Percentiles rank a stretch among this genome's conserved stretches.
phyloP scores from a whole-genome alignment of 768 basidiomycete genomes.

The Rhizopogon vesiculosus region DNA sequence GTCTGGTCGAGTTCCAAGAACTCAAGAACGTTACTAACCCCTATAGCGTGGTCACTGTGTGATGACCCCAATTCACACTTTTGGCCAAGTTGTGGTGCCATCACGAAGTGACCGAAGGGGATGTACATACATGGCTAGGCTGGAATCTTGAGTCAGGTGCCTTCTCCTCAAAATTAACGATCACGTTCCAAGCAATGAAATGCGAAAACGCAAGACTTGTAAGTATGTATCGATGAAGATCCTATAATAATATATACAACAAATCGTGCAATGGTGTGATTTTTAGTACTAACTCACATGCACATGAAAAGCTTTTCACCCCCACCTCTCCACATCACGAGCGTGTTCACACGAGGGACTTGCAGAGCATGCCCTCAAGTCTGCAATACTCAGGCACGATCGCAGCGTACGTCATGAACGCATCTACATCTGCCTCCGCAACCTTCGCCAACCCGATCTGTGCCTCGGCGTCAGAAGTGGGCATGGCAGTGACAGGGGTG shows the following conservation, averaged over 20 bases:
- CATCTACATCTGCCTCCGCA: constrained; percentile 79
- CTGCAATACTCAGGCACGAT: constrained; percentile 83
- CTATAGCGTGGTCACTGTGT: too few species aligned
- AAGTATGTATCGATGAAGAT: constrained; percentile 6
- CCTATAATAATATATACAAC: constrained; percentile 8
- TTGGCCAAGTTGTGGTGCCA: too few species aligned
- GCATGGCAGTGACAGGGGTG: constrained; percentile 66
- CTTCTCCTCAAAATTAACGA: too few species aligned
- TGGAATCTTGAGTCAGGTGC: too few species aligned
- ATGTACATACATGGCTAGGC: too few species aligned
- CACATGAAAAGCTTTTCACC: neutral
- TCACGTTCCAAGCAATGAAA: neutral
- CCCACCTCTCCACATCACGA: too few species aligned
- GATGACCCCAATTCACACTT: too few species aligned
- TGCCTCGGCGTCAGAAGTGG: constrained; percentile 66
- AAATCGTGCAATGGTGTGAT: constrained; percentile 1
- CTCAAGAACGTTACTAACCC: too few species aligned
- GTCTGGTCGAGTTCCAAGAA: too few species aligned
- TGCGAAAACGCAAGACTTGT: neutral
- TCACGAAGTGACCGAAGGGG: too few species aligned
- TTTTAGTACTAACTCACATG: constrained; percentile 6
- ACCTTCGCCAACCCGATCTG: constrained; percentile 78
- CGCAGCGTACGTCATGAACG: constrained; percentile 81
- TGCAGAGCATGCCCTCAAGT: constrained; percentile 74
- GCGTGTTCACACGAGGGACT: constrained; percentile 40